A percentile compares a stretch with the other conserved stretches of the same genome.
Conservation (phyloP, 2,329 filamentous ascomycete species). For the Pleurostoma richardsiae region DNA sequence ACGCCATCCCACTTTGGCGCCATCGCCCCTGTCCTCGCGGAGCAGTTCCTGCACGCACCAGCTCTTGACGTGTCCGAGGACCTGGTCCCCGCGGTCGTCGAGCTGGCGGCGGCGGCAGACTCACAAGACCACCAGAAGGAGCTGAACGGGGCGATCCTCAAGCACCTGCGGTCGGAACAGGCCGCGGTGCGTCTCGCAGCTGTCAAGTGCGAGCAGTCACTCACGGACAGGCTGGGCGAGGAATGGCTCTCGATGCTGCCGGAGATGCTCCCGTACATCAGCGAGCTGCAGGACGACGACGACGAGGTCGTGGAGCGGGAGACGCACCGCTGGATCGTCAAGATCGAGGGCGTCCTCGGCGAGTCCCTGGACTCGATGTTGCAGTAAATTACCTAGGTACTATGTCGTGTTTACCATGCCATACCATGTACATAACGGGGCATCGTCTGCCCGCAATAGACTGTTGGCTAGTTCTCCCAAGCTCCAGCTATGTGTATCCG, state of each 20-base stretch:
- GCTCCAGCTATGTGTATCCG: too few relatives aligned
- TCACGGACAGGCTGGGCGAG: constrained; percentile 79
- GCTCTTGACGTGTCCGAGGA: constrained; percentile 38
- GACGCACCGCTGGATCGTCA: constrained; percentile 82
- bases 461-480: too few relatives aligned
- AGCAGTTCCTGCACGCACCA: constrained; percentile 54
- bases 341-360: constrained; percentile 83
- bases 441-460: too few relatives aligned
- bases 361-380: constrained; percentile 92
- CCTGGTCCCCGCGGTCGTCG: constrained; percentile 70
- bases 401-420: too few relatives aligned
- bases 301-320: constrained; percentile 90
- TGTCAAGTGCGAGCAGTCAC: constrained; percentile 72
- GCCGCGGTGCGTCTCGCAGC: constrained; percentile 72
- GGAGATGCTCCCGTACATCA: constrained; percentile 95
- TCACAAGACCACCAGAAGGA: constrained; percentile 88
- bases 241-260: constrained; percentile 90
- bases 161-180: constrained; percentile 69
- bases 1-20: constrained; percentile 78
- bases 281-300: constrained; percentile 92
- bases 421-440: too few relatives aligned
- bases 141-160: constrained; percentile 74
- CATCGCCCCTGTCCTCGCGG: constrained; percentile 64
- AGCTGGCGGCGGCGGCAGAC: constrained; percentile 74
- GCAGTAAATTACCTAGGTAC: constrained; percentile 47